Conservation (phyloP, 305 asterid genomes). For the Fraxinus floribunda region DNA sequence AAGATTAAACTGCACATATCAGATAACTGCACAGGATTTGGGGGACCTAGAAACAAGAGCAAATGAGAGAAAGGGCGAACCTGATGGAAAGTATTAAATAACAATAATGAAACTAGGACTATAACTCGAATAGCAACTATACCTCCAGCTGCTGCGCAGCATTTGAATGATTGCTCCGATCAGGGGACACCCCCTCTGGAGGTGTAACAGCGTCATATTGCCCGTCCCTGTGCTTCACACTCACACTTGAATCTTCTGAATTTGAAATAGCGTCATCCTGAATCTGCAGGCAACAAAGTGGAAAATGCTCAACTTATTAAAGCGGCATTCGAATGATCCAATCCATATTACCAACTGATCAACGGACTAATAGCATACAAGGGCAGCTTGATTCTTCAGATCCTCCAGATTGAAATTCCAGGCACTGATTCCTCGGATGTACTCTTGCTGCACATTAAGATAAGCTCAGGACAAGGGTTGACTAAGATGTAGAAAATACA, state of each 20-base stretch:
- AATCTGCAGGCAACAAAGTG: constrained; percentile 52
- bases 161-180: constrained; percentile 39
- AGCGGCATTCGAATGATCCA: not conserved
- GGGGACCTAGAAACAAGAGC: constrained; percentile 11
- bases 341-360: constrained; percentile 26
- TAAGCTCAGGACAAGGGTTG: constrained; percentile 17
- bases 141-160: constrained; percentile 51
- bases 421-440: constrained; percentile 93
- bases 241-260: constrained; percentile 48
- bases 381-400: constrained; percentile 91
- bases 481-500: constrained; percentile 10
- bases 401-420: constrained; percentile 97
- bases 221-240: constrained; percentile 39
- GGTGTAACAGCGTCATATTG: constrained; percentile 47
- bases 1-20: constrained; percentile 18
- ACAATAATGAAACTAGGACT: not conserved
- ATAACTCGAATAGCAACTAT: constrained; percentile 20
- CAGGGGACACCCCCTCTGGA: constrained; percentile 37
- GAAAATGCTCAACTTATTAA: constrained; percentile 14
- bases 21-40: constrained; percentile 1
- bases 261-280: constrained; percentile 62
- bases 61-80: not conserved
- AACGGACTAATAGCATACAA: constrained; percentile 48
- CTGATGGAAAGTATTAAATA: not conserved
- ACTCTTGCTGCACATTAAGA: constrained; percentile 74